A percentile compares a stretch with the other conserved stretches of the same genome.
Conservation (phyloP, 2,329 filamentous ascomycete species). For the Herpotrichia juniperi region DNA sequence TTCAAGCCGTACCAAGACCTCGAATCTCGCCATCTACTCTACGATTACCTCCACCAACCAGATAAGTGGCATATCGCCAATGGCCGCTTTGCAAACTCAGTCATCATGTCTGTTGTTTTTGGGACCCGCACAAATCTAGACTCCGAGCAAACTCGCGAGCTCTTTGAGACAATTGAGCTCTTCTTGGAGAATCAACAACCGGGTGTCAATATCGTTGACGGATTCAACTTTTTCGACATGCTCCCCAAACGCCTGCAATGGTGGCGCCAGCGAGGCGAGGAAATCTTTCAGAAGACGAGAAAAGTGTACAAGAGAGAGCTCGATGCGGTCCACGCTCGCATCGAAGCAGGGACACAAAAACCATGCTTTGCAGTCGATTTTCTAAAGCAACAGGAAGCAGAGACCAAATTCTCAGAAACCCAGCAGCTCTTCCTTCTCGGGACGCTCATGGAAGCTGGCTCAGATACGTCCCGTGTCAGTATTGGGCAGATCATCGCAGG, state of each 20-base stretch:
- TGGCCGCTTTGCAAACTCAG: constrained; percentile 29
- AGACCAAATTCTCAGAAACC: constrained; percentile 1
- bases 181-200: constrained; percentile 28
- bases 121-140: constrained; percentile 20
- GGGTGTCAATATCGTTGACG: constrained; percentile 32
- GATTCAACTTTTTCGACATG: constrained; percentile 30
- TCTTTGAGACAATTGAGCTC: constrained; percentile 25
- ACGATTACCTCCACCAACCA: constrained; percentile 26
- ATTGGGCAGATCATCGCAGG: constrained; percentile 16
- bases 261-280: constrained; percentile 15
- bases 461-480: constrained; percentile 19
- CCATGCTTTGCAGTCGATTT: constrained; percentile 53
- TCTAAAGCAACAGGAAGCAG: constrained; percentile 38
- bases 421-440: constrained; percentile 43
- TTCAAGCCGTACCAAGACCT: constrained; percentile 34
- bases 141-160: constrained; percentile 19
- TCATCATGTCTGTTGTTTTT: constrained; percentile 39
- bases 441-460: constrained; percentile 28
- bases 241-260: constrained; percentile 34
- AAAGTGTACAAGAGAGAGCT: too few species aligned
- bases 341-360: constrained; percentile 38
- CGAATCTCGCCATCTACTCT: constrained; percentile 29
- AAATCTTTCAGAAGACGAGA: too few species aligned
- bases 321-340: constrained; percentile 1
- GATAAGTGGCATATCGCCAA: constrained; percentile 27